Evolutionary conservation across 805 yeast species (phyloP).

Genomic region (Candida hungchunana): DNA sequence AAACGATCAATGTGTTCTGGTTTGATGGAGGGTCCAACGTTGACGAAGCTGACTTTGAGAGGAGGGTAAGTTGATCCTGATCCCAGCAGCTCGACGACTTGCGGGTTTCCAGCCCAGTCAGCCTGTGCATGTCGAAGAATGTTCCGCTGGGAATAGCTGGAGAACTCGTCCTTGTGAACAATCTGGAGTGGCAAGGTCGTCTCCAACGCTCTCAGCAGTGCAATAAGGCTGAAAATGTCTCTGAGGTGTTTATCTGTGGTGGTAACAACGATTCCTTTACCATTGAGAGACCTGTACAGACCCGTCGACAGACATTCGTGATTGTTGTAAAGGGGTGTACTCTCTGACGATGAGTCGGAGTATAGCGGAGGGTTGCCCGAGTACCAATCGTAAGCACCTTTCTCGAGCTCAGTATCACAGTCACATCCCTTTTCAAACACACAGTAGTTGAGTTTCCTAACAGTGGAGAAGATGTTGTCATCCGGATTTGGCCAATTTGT

Average conservation of each 20-base stretch:
- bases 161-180: slow-evolving; percentile 27
- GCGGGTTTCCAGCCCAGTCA: slow-evolving; percentile 11
- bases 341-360: too few species aligned
- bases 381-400: slow-evolving; percentile 13
- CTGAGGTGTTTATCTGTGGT: slow-evolving; percentile 20
- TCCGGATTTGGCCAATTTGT: not conserved
- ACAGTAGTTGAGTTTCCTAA: slow-evolving; percentile 8
- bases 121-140: not conserved
- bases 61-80: not conserved
- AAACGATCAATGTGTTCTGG: slow-evolving; percentile 16
- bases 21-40: slow-evolving; percentile 11
- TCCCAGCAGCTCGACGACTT: too few species aligned
- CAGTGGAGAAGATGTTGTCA: not conserved
- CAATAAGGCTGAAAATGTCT: slow-evolving; percentile 23
- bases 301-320: slow-evolving; percentile 7
- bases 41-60: slow-evolving; percentile 28
- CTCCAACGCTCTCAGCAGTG: slow-evolving; percentile 25
- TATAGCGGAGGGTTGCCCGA: slow-evolving; percentile 8
- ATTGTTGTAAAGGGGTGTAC: too few species aligned
- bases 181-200: slow-evolving; percentile 30
- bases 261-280: slow-evolving; percentile 31
- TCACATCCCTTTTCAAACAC: slow-evolving; percentile 2
- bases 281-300: slow-evolving; percentile 14
- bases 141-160: slow-evolving; percentile 9
- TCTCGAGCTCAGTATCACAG: slow-evolving; percentile 5